phyloP scores from a whole-genome alignment of 148 eudicot species.

The Rhododendron simsii region DNA sequence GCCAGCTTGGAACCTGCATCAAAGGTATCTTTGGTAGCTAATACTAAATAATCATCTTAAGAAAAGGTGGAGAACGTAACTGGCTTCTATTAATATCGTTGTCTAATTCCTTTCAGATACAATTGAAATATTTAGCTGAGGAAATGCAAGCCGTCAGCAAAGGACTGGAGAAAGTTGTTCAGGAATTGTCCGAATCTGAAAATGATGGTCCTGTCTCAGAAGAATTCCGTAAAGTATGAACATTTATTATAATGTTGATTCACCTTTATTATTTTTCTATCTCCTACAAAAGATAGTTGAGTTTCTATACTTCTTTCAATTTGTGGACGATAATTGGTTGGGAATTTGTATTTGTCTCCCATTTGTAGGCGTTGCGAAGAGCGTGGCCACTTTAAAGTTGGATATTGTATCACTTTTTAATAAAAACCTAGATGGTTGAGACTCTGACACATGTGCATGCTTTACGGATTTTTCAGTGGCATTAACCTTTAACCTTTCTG shows the following conservation, averaged over 20 bases:
- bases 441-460: neutral
- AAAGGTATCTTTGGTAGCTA: constrained; percentile 47
- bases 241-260: neutral
- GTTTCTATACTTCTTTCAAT: neutral
- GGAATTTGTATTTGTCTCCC: neutral
- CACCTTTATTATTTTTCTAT: neutral
- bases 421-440: neutral
- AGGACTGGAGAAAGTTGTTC: constrained; percentile 77
- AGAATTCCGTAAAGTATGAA: constrained; percentile 54
- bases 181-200: constrained; percentile 68
- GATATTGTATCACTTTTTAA: neutral
- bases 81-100: constrained; percentile 6
- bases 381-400: neutral
- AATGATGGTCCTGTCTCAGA: constrained; percentile 68
- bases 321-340: no score
- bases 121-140: constrained; percentile 73
- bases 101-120: constrained; percentile 48
- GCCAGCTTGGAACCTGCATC: constrained; percentile 71
- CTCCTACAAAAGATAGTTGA: neutral
- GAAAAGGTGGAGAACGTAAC: neutral
- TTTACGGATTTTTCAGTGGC: neutral
- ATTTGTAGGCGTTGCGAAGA: neutral
- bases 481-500: no score
- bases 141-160: constrained; percentile 94
- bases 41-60: constrained; percentile 2